Evolutionary conservation across 306 rosid species (phyloP).

Genomic region (Malus domestica): DNA sequence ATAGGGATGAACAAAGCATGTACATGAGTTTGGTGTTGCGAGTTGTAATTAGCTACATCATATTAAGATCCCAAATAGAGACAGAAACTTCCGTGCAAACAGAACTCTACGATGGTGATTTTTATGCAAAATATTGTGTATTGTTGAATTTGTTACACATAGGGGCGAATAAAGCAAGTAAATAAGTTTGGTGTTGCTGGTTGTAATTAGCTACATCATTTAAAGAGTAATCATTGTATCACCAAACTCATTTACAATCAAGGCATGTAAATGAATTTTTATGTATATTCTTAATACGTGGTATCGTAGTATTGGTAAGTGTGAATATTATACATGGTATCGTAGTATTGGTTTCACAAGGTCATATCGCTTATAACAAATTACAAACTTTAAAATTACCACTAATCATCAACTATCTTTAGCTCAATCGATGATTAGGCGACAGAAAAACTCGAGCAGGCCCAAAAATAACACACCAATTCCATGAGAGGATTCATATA

Average conservation of each 20-base stretch:
- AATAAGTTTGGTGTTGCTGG: not conserved
- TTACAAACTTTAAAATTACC: not conserved
- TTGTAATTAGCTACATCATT: not conserved
- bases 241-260: not conserved
- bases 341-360: not conserved
- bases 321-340: not conserved
- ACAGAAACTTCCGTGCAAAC: not conserved
- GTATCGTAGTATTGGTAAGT: not conserved
- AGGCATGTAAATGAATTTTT: not conserved
- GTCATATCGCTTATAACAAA: not conserved
- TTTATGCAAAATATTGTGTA: not conserved
- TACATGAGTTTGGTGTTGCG: not conserved
- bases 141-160: not conserved
- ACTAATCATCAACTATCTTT: not conserved
- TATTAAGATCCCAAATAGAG: not conserved
- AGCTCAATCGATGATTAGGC: not conserved
- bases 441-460: not conserved
- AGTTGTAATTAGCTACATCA: not conserved
- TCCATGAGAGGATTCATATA: not conserved
- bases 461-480: no score
- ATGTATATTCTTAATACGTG: not conserved
- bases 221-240: not conserved
- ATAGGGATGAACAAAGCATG: conserved; percentile 7
- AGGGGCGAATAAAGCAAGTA: not conserved
- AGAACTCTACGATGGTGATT: not conserved